Base-by-base conservation (phyloP, 306 rosid genomes). In the Sicyos edulis region DNA sequence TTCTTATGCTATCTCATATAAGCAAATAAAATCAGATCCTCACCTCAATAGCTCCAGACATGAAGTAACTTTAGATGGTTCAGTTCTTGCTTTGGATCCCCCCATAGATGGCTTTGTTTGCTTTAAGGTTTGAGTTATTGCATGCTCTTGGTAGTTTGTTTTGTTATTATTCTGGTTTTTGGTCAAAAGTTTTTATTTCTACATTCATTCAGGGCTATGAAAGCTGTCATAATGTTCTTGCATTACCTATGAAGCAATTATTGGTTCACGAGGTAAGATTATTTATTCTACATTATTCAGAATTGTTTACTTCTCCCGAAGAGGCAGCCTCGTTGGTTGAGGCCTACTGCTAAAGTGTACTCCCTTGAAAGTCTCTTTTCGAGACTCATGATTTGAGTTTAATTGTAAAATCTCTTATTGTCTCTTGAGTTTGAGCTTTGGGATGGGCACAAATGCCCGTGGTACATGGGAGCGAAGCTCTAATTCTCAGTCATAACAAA, bases 161-260 rank as follows among this genome's bases (percentile, higher is more conserved):
- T 42, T 29, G 63, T 34, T 64, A 53, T 62, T 72, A 42, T 58
- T 52, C 72, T 74, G 75, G 59, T 72, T 16, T 54, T 57, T 50
- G 17, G 59, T 53, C 78, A 53, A 54, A 70, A 61, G n/a, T 67
- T 70, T 29, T 20, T 59, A 54, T 76, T 78, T 64, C 68, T 51
- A 47, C 70, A 34, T 74, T 79, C 70, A 21, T 81, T 73, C 90
- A 92, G 98, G 98, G 79, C 56, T 90, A 92, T 69, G 82, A 74
- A 70, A 85, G 92, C 70, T 79, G 83, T 55, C 96, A 87, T 78
- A 74, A 74, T 51, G 79, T 80, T 52, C 93, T 90, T 72, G 78
- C 98, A 64, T 84, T 82, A 73, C 76, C 98, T 29, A 78, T 92
- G 96, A 92, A 90, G 84, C 90, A 92, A 85, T 80, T 90, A 79